Base-by-base conservation (phyloP, 2,329 filamentous ascomycete genomes). In the Furcasterigmium furcatum region DNA sequence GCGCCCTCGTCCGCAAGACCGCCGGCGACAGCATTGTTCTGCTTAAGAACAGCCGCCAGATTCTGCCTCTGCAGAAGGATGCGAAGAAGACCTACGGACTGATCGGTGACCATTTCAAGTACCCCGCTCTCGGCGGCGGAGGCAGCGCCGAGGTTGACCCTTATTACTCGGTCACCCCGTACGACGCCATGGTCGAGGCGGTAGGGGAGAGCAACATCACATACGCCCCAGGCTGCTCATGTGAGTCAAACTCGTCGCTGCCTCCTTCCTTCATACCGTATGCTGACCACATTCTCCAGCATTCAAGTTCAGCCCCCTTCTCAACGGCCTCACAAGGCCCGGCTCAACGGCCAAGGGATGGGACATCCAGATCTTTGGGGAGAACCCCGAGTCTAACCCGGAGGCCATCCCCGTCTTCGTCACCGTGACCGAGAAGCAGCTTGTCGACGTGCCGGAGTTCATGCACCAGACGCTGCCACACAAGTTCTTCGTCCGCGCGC, bases 131-230 rank as follows among this genome's bases (percentile, higher is more conserved):
- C 20, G 54, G 51, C 51, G 84, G 84, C 20, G 84, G 84, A 44
- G 84, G 84, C 14, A 85, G 81, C 8, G 84, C 84, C 1, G 76
- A 79, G 1, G 63, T 81, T 16, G 63, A 65, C 14, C 69, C 76
- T 4, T 87, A 87, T 64, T 82, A 84, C 47, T 85, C 85, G 39
- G 74, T 90, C 14, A 88, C 82, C 1, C 87, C 87, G 1, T 81
- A 85, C 19, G 82, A 87, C 45, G 86, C 85, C 7, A 86, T 91
- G 52, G 75, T 72, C 18, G 71, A 70, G 45, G 48, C 34, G 10
- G 43, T 38, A 1, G 50, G 47, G 1, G 40, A 45, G 21, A 38
- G 50, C 43, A 64, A 14, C 68, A 42, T 74, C 0, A 59, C 59
- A 1, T 85, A 80, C 56, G 71, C 77, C 2, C 74, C 84, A 29